Conservation (phyloP, 306 rosid genomes). For the Corylus avellana region DNA sequence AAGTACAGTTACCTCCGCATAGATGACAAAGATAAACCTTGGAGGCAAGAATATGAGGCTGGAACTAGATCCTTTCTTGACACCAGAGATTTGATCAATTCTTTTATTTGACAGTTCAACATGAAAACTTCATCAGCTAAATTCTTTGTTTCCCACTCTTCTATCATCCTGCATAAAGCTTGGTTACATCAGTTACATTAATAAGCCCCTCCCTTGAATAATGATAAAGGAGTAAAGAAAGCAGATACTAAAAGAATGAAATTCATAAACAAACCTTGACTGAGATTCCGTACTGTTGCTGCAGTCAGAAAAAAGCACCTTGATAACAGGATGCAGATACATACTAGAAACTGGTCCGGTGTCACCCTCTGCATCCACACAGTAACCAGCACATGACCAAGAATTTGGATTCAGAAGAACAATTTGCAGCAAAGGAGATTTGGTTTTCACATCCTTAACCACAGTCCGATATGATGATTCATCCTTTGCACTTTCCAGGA, state of each 20-base stretch:
- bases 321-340: constrained; percentile 60
- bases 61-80: constrained; percentile 63
- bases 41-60: constrained; percentile 61
- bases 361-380: constrained; percentile 39
- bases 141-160: constrained; percentile 67
- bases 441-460: constrained; percentile 67
- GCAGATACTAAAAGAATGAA: constrained; percentile 3
- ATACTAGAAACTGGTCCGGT: constrained; percentile 39
- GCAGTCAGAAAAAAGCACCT: constrained; percentile 72
- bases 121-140: constrained; percentile 78
- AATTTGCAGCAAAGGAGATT: constrained; percentile 62
- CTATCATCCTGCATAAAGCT: constrained; percentile 65
- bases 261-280: constrained; percentile 50
- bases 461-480: constrained; percentile 86
- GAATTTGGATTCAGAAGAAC: constrained; percentile 70
- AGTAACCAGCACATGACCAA: constrained; percentile 67
- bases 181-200: background rate
- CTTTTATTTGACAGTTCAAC: constrained; percentile 59
- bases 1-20: constrained; percentile 39
- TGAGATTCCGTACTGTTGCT: constrained; percentile 50
- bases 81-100: constrained; percentile 46
- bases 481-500: constrained; percentile 69
- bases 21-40: constrained; percentile 67
- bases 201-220: background rate
- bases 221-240: background rate